These are phyloP conservation scores for Erythrophleum fordii DNA, from an alignment of 306 rosid genomes.

Conservation along the genomic window DNA sequence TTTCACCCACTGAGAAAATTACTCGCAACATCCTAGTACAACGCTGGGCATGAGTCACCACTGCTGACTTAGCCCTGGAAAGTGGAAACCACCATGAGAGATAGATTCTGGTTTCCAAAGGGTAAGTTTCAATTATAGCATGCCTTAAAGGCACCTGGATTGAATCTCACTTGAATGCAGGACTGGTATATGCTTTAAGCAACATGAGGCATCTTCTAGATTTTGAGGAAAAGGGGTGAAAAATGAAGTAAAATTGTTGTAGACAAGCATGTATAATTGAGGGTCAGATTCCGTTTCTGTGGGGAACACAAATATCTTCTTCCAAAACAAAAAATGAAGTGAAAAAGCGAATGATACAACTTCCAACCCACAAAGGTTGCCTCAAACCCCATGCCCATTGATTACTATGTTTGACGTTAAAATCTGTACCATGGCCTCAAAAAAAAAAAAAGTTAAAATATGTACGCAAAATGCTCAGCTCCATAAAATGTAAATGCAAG, in stretches of 20 bases:
- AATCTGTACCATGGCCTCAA: background rate
- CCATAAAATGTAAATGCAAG: constrained; percentile 22
- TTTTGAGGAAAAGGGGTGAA: constrained; percentile 40
- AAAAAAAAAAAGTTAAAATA: too few species aligned
- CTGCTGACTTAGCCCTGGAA: constrained; percentile 41
- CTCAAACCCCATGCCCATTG: background rate
- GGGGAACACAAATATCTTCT: constrained; percentile 37
- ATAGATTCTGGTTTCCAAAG: constrained; percentile 34
- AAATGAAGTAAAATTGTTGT: constrained; percentile 21
- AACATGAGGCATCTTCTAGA: constrained; percentile 52
- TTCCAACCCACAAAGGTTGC: background rate
- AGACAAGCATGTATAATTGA: constrained; percentile 42
- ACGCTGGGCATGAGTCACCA: constrained; percentile 31
- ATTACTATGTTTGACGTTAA: constrained; percentile 21
- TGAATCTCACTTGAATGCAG: constrained; percentile 54
- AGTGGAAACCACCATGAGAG: constrained; percentile 46
- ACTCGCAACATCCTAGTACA: constrained; percentile 28
- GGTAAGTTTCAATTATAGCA: constrained; percentile 39
- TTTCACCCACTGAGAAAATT: constrained; percentile 14
- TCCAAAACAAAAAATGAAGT: constrained; percentile 27
- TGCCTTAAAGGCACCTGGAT: constrained; percentile 44
- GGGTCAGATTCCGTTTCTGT: constrained; percentile 46
- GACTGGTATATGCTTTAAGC: constrained; percentile 55
- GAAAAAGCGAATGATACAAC: constrained; percentile 12
- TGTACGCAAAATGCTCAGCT: background rate